Base-by-base conservation (phyloP, 2,329 filamentous ascomycete species). In the Waltergamsia citrina region DNA sequence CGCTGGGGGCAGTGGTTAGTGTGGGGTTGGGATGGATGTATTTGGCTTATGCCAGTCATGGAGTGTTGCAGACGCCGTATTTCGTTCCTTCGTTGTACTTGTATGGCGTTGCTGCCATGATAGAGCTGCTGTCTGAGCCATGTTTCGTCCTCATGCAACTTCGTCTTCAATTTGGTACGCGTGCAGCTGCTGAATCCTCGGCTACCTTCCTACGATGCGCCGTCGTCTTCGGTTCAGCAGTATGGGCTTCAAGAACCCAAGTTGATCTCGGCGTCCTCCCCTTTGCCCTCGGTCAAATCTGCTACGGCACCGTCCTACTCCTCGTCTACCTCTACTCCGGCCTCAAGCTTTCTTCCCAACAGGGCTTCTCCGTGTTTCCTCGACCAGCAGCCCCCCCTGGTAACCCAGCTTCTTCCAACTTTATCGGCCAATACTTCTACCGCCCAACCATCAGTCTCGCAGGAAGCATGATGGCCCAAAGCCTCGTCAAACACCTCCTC, bases 61-160 rank as follows among this genome's bases (percentile, higher is more conserved):
- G 60, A 2, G 65, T 69, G 3, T 56, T 69, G 4, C 57, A 69
- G 12, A 80, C 78, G 2, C 77, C 82, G 0, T 81, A 79, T 46
- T 76, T 94, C 38, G 50, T 52, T 19, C 46, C 57, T 4, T 63
- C 71, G 0, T 54, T 80, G 11, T 45, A 62, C 38, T 46, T 79
- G 3, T 81, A 79, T 51, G 71, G 63, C 14, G 5, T 68, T 5
- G 71, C 76, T 2, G 64, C 75, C 22, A 47, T 79, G 36, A 49
- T 93, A 4, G 92, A 98, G 59, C 69, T 98, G 11, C 57, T 85
- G 2, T 79, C 83, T 2, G 92, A 98, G 59, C 92, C 92, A 0
- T 82, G 80, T 34, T 98, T 96, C 55, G 84, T 88, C 2, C 74
- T 93, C 22, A 78, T 90, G 41, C 88, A 95, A 57, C 80, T 85